Evolutionary conservation across 2,329 filamentous ascomycete species (phyloP), one percentile per base, ranked within the genome.

Genomic region (Penicillium rolfsii): DNA sequence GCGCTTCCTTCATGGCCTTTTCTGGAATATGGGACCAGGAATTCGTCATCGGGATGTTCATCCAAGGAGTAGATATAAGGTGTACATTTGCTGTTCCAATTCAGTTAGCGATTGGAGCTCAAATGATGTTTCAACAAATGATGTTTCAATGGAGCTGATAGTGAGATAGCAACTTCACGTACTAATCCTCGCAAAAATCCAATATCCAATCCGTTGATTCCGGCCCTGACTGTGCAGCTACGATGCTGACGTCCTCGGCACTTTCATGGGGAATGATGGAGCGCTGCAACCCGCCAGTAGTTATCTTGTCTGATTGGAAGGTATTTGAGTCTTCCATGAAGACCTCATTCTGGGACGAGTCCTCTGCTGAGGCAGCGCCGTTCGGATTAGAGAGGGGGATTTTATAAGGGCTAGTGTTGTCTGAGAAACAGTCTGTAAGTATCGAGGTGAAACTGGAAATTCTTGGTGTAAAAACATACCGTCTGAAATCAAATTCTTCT

Each of bases 1-100:
- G 86, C 81, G 75, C 86, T 83, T 36, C 84, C 85, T 73, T 89
- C 87, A 67, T 87, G 84, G 36, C 87, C 87, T 71, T 87, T 67
- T 38, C 62, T 68, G 28, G 71, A 71, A 28, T 64, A 63, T 5
- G 72, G 70, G 28, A 50, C 5, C 66, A 63, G 19, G 57, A 55
- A 59, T 38, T 56, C 52, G 14, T 52, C 45, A 2, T 52, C 52
- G 9, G 58, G 50, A 5, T 38, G 16, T 14, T 40, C 50, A 11
- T 53, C 50, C 16, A 53, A 16, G 19, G 50, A 53, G 50, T 53
- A 53, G 22, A 53, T 30, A 14, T 53, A 28, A 4, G 50, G 22
- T 53, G 35, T 53, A 35, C 50, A 53, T 28, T 38, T 24, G 36
- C 50, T 53, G 19, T 52, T 24, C 16, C 28, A 14, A 9, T 9